phyloP scores from a whole-genome alignment of 345 rosid species.

The Diplotaxis tenuifolia region DNA sequence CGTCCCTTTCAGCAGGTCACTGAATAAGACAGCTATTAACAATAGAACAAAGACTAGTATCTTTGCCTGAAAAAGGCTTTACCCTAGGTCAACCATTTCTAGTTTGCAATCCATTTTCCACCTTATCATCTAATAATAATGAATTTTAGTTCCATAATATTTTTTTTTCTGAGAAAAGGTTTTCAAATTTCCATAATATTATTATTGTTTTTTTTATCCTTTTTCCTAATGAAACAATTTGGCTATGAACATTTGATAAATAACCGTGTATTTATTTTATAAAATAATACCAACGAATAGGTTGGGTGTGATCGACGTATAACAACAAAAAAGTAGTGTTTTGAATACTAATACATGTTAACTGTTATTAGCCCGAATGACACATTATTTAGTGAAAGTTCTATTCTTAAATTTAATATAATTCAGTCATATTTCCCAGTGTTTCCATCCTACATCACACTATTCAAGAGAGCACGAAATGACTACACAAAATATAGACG shows the following conservation, averaged over 20 bases:
- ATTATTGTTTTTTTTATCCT: background rate
- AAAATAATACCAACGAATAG: background rate
- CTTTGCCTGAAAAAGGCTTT: slow-evolving; percentile 11
- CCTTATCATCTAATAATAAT: background rate
- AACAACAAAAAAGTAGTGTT: background rate
- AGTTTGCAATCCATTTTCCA: background rate
- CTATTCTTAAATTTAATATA: background rate
- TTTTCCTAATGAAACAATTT: background rate
- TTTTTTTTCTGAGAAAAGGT: too few relatives aligned
- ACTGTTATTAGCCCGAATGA: background rate
- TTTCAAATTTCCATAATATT: too few relatives aligned
- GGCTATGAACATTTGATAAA: background rate
- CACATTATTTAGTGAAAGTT: background rate
- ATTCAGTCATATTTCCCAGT: background rate
- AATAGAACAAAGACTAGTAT: slow-evolving; percentile 1
- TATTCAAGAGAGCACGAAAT: background rate
- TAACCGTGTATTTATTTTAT: background rate
- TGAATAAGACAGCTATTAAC: slow-evolving; percentile 26
- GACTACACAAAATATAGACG: background rate
- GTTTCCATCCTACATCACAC: background rate
- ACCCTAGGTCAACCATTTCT: slow-evolving; percentile 24
- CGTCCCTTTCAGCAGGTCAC: slow-evolving; percentile 38
- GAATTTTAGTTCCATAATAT: background rate
- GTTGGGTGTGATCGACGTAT: background rate
- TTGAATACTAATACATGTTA: background rate